Evolutionary conservation across 164 flowering plant species (phyloP), one percentile per base, ranked within the genome.

Genomic region (Nymphaea thermarum): DNA sequence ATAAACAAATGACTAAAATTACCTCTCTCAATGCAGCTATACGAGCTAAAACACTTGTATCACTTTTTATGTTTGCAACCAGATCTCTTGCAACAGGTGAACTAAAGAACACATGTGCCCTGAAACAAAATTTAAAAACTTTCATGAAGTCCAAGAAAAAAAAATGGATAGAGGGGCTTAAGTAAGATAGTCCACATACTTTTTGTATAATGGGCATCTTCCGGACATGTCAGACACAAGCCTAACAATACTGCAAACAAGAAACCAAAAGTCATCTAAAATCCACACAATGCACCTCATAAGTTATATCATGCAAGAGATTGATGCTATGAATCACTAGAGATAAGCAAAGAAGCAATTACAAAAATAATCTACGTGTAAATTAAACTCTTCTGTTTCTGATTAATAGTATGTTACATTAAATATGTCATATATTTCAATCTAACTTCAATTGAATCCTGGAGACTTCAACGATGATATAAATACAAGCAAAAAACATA

Each of bases 221-320:
- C 98, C 97, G 57, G 94, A 82, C 99, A 95, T 95, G 82, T 95
- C 99, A 59, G 98, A 92, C 79, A 95, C 75, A 79, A 95, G 83
- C 89, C 89, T 84, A 65, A 86, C 74, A 53, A 95, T 79, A 78
- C 99, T 95, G 94, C 84, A 83, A n/a, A 68, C 62, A 43, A 80
- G 69, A 53, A 74, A 79, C 53, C 65, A 60, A 67, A 11, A 0
- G 42, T 62, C 64, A 62, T 25, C 14, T 10, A 51, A 3, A 8
- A 51, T 51, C 57, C 57, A 51, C 57, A 8, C 57, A 10, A 51
- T 15, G 36, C 36, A 25, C 36, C 36, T 25, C 36, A 25, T 25
- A 25, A 25, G 36, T 25, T 1, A 25, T 25, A 25, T 25, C 36
- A 25, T 25, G 36, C 36, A 25, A 25, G 36, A 25, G 36, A 25